Percentiles rank a stretch among this genome's conserved stretches.
Evolutionary conservation across 2,329 filamentous ascomycete species (phyloP).

Genomic region (Onygenales sp.): DNA sequence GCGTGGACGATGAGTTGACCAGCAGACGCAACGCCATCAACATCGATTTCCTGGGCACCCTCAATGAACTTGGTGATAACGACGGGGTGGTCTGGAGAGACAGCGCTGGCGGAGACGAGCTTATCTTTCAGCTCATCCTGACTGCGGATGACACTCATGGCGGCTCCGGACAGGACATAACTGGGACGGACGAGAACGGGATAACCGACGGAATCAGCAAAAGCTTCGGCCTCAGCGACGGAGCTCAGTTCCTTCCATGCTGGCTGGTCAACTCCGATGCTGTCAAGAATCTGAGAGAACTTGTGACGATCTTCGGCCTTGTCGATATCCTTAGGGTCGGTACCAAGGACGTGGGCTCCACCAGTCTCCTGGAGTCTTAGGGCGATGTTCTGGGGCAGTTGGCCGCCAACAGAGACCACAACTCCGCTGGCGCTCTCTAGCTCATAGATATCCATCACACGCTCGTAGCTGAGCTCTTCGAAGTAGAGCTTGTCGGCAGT

Average conservation of each 20-base stretch:
- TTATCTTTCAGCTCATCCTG: conserved; percentile 89
- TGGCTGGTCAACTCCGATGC: conserved; percentile 92
- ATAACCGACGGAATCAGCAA: conserved; percentile 77
- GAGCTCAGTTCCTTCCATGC: conserved; percentile 97
- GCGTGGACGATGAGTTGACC: conserved; percentile 86
- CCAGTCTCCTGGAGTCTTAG: conserved; percentile 86
- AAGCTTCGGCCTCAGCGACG: conserved; percentile 74
- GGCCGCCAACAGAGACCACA: conserved; percentile 90
- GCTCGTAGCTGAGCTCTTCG: conserved; percentile 91
- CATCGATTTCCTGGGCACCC: conserved; percentile 90
- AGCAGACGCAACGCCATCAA: conserved; percentile 80
- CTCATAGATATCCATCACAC: conserved; percentile 98
- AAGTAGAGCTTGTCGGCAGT: conserved; percentile 89
- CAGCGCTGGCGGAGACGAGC: conserved; percentile 77
- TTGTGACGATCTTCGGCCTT: conserved; percentile 97
- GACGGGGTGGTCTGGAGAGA: conserved; percentile 93
- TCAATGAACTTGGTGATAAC: conserved; percentile 99
- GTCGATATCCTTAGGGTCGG: conserved; percentile 88
- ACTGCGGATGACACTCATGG: conserved; percentile 93
- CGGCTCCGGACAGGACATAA: conserved; percentile 93
- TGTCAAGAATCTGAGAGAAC: conserved; percentile 94
- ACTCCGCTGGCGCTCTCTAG: conserved; percentile 77
- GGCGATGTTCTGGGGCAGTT: conserved; percentile 95
- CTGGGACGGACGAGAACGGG: conserved; percentile 89
- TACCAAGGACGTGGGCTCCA: conserved; percentile 82